Evolutionary conservation across 164 flowering plant species (phyloP), one percentile per base, ranked within the genome.

Genomic region (Piper longum): DNA sequence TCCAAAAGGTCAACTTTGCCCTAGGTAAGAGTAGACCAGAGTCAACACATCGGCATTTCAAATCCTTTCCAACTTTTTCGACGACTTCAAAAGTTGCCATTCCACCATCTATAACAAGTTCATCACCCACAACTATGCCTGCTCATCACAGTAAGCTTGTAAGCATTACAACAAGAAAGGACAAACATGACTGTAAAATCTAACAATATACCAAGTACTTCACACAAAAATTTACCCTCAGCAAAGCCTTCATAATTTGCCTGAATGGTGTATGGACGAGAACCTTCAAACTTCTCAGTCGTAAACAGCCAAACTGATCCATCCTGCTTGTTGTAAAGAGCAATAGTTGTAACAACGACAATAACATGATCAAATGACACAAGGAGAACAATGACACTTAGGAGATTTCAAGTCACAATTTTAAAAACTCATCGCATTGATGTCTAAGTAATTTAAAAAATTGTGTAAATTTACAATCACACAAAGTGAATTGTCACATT

Each of bases 1-100:
- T 81, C 97, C 96, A 88, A 67, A 85, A 86, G 73, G 91, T 91
- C 70, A 86, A 71, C 64, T 91, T 91, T 39, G 96, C 97, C 57
- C 93, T 76, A n/a, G 97, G 97, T 18, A 88, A 81, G 63, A 91
- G 73, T 26, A 91, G 71, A 70, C 96, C 96, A 62, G 88, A 74
- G 69, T 91, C 97, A 42, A 78, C 79, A 70, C 97, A 91, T 79
- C 77, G 79, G 68, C 95, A 88, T 3, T 76, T 71, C 64, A 91
- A 71, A 74, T 85, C 93, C 63, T 73, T 80, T 41, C 93, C 97
- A 61, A 81, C 61, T 67, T 80, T 88, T 67, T 91, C 93, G 59
- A 88, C 73, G 17, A 91, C 97, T 71, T 83, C 84, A 78, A 90
- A 90, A 60, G 82, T 81, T 51, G 90, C 85, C 97, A 88, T 90